A percentile compares a stretch with the other conserved stretches of the same genome.
These are phyloP conservation scores for Gamarada debralockiae DNA, from an alignment of 495 filamentous ascomycete genomes.

Conservation along the genomic window DNA sequence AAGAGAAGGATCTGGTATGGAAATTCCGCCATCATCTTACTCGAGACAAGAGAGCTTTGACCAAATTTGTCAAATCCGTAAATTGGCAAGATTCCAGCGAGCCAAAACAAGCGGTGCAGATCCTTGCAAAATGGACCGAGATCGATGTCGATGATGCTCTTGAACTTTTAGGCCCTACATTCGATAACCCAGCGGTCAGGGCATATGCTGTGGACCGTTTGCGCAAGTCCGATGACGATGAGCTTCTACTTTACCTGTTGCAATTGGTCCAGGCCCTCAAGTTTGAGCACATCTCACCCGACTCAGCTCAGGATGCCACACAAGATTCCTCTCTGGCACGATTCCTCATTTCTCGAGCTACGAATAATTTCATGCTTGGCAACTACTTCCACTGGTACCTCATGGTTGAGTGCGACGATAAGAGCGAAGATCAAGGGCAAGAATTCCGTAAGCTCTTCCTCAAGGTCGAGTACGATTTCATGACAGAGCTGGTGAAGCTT, in stretches of 20 bases:
- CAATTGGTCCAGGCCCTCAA: slow-evolving; percentile 96
- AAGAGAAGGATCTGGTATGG: slow-evolving; percentile 96
- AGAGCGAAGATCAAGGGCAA: slow-evolving; percentile 61
- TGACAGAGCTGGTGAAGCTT: slow-evolving; percentile 67
- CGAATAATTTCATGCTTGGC: slow-evolving; percentile 80
- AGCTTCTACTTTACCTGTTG: slow-evolving; percentile 86
- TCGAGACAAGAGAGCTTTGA: slow-evolving; percentile 87
- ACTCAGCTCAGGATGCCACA: slow-evolving; percentile 48
- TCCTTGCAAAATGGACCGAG: slow-evolving; percentile 92
- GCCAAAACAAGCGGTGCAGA: slow-evolving; percentile 79
- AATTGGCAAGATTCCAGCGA: slow-evolving; percentile 89
- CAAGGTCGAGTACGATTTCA: slow-evolving; percentile 93
- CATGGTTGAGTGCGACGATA: slow-evolving; percentile 93
- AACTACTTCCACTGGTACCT: slow-evolving; percentile 98
- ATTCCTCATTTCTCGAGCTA: slow-evolving; percentile 84
- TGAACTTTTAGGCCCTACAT: slow-evolving; percentile 87
- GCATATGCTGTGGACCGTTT: slow-evolving; percentile 91
- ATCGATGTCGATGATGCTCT: slow-evolving; percentile 97
- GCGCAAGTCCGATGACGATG: slow-evolving; percentile 88
- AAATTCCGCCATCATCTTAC: slow-evolving; percentile 93
- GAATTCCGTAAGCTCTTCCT: slow-evolving; percentile 80
- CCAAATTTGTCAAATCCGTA: slow-evolving; percentile 97
- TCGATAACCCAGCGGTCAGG: slow-evolving; percentile 82
- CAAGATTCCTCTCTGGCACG: slow-evolving; percentile 84
- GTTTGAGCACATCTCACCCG: slow-evolving; percentile 69